Evolutionary conservation across 305 asterid genomes (phyloP).

Genomic region (Petunia hybrid): DNA sequence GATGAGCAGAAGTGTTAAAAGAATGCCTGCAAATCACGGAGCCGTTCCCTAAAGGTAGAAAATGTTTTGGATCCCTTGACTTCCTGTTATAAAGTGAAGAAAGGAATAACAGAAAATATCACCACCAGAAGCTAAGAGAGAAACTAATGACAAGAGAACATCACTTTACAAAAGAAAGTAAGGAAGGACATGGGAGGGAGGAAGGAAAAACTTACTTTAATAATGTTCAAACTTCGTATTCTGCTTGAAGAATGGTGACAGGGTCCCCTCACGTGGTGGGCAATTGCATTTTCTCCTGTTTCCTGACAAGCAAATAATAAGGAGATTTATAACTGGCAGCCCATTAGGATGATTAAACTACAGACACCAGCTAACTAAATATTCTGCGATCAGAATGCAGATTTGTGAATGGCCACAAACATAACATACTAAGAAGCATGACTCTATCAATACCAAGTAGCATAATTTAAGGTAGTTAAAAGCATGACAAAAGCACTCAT

Average conservation of each 20-base stretch:
- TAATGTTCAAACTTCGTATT: constrained; percentile 61
- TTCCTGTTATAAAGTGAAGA: constrained; percentile 56
- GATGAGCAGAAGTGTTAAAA: constrained; percentile 32
- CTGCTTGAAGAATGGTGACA: constrained; percentile 69
- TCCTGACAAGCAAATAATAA: constrained; percentile 45
- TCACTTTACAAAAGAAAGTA: constrained; percentile 15
- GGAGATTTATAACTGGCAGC: constrained; percentile 11
- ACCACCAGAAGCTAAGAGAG: not conserved
- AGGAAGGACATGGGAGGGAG: constrained; percentile 27
- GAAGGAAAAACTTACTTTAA: constrained; percentile 53
- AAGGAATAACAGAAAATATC: constrained; percentile 37
- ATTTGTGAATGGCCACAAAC: not conserved
- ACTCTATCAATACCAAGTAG: constrained; percentile 10
- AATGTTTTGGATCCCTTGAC: constrained; percentile 66
- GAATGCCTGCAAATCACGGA: constrained; percentile 87
- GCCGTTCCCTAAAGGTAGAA: constrained; percentile 88
- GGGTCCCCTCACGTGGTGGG: constrained; percentile 84
- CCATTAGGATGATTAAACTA: constrained; percentile 25
- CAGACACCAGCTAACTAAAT: not conserved
- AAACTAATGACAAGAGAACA: constrained; percentile 25
- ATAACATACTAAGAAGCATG: not conserved
- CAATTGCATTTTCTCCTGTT: constrained; percentile 68
- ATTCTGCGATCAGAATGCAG: constrained; percentile 10
- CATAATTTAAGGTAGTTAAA: not conserved
- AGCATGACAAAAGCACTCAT: not conserved